A percentile compares a stretch with the other conserved stretches of the same genome.
phyloP scores from a whole-genome alignment of 1,284 basidiomycete species.

The Pseudozyma tsukubaensis region DNA sequence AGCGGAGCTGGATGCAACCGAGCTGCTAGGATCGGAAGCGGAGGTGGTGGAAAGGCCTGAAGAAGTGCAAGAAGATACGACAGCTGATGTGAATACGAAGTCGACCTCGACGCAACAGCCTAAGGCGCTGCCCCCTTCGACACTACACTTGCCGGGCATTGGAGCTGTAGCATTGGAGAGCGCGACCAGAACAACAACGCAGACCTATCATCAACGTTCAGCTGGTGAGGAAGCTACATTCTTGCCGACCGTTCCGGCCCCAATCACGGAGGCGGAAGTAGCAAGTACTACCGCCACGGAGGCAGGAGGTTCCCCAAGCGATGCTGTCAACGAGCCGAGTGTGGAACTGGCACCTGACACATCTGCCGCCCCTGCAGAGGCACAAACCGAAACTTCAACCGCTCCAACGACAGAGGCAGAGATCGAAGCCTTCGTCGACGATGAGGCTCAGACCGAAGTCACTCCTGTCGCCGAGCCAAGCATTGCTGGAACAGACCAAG shows the following conservation, averaged over 20 bases:
- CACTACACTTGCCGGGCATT: not conserved
- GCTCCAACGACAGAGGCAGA: not conserved
- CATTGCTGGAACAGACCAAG: not conserved
- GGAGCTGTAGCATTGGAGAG: conserved; percentile 24
- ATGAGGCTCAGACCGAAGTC: conserved; percentile 1
- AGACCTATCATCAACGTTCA: conserved; percentile 24
- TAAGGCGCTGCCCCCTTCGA: conserved; percentile 16
- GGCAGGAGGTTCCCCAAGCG: not conserved
- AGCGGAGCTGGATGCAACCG: not conserved
- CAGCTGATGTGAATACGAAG: too few relatives aligned
- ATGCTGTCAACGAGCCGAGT: too few relatives aligned
- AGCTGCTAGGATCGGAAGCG: conserved; percentile 14
- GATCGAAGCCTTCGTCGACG: not conserved
- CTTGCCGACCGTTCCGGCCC: not conserved
- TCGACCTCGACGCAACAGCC: not conserved
- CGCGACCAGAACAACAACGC: conserved; percentile 17
- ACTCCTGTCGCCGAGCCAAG: conserved; percentile 1
- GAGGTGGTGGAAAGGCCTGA: conserved; percentile 14
- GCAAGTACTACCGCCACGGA: not conserved
- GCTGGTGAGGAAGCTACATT: not conserved
- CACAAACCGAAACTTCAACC: not conserved
- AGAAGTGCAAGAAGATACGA: too few relatives aligned
- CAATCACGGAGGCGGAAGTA: not conserved
- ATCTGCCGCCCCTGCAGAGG: not conserved
- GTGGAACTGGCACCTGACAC: not conserved